Conservation (phyloP, 495 filamentous ascomycete genomes). For the Penicillium tannophilum region DNA sequence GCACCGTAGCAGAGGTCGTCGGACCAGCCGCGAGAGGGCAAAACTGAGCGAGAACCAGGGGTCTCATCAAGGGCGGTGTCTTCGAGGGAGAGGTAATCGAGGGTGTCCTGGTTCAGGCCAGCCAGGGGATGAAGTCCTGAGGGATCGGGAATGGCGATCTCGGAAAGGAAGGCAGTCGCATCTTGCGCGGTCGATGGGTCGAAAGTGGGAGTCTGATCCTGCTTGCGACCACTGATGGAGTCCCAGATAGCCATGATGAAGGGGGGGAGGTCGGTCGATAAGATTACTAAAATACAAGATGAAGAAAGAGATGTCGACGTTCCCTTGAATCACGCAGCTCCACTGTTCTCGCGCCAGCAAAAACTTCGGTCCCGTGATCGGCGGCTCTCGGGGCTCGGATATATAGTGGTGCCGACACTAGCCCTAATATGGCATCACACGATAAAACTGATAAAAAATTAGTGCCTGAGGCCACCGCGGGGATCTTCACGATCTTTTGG, state of each 20-base stretch:
- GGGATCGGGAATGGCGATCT: constrained; percentile 74
- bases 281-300: constrained; percentile 30
- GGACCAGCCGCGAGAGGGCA: constrained; percentile 94
- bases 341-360: constrained; percentile 38
- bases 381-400: constrained; percentile 18
- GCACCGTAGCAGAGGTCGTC: constrained; percentile 98
- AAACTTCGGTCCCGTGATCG: constrained; percentile 49
- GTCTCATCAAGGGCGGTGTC: constrained; percentile 85
- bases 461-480: constrained; percentile 30
- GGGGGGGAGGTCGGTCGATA: constrained; percentile 13
- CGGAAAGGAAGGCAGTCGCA: constrained; percentile 77
- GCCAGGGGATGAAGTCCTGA: constrained; percentile 90
- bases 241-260: constrained; percentile 81
- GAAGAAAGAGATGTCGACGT: constrained; percentile 27
- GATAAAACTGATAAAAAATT: constrained; percentile 29
- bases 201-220: constrained; percentile 61
- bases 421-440: constrained; percentile 25
- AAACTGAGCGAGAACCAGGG: constrained; percentile 80
- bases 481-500: constrained; percentile 22
- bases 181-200: constrained; percentile 72
- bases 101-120: constrained; percentile 84
- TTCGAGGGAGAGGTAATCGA: constrained; percentile 93
- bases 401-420: constrained; percentile 32
- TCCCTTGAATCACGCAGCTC: constrained; percentile 28
- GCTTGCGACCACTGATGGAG: constrained; percentile 80